Conservation (phyloP, 441 rosid genomes). For the Manihot esculenta region DNA sequence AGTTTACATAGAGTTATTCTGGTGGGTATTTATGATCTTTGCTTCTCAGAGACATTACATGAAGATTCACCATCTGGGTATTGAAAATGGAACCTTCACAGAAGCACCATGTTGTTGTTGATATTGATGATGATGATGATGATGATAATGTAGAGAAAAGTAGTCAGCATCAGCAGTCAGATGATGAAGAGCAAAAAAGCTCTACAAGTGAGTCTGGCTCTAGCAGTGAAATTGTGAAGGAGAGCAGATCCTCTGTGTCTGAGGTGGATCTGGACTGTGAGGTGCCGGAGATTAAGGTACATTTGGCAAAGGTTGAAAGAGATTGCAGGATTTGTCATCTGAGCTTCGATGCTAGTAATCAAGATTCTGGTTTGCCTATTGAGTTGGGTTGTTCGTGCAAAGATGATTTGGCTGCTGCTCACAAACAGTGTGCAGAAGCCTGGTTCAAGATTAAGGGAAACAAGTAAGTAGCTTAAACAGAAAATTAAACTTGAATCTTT, state of each 20-base stretch:
- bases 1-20: slow-evolving; percentile 9
- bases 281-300: slow-evolving; percentile 44
- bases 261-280: slow-evolving; percentile 50
- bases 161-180: slow-evolving; percentile 26
- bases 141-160: slow-evolving; percentile 27
- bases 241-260: slow-evolving; percentile 44
- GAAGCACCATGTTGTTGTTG: slow-evolving; percentile 37
- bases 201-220: slow-evolving; percentile 32
- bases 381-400: slow-evolving; percentile 93
- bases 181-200: slow-evolving; percentile 29
- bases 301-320: slow-evolving; percentile 51
- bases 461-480: slow-evolving; percentile 45
- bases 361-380: slow-evolving; percentile 64
- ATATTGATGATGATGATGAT: slow-evolving; percentile 24
- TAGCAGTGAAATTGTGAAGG: slow-evolving; percentile 40
- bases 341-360: slow-evolving; percentile 62
- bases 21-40: slow-evolving; percentile 35
- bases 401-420: slow-evolving; percentile 87
- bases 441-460: slow-evolving; percentile 98
- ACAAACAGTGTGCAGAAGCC: slow-evolving; percentile 87
- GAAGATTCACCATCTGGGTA: slow-evolving; percentile 41
- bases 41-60: slow-evolving; percentile 32
- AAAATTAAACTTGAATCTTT: background rate
- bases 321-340: slow-evolving; percentile 94
- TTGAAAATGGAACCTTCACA: slow-evolving; percentile 49